A percentile compares a stretch with the other conserved stretches of the same genome.
Evolutionary conservation across 495 filamentous ascomycete genomes (phyloP).

Genomic region (Thermothielavioides terrestris): DNA sequence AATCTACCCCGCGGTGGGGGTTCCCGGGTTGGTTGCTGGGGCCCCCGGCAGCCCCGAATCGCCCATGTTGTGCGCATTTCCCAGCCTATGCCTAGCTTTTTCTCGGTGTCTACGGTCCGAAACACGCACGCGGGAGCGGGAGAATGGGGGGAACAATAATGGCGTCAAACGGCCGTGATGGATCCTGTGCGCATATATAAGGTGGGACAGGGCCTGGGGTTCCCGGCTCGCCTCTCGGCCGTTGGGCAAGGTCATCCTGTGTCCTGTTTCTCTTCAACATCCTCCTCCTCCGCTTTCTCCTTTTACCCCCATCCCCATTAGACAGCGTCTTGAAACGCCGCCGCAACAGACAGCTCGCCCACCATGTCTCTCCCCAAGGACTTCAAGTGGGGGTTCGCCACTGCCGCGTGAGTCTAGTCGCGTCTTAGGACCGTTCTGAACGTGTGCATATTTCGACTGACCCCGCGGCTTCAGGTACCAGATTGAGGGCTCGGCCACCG

Average conservation of each 20-base stretch:
- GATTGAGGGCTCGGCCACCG: conserved; percentile 59
- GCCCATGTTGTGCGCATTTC: conserved; percentile 7
- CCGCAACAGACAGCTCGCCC: conserved; percentile 2
- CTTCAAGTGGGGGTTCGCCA: conserved; percentile 79
- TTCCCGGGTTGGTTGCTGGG: background rate
- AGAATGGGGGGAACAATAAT: conserved; percentile 31
- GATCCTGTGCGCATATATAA: conserved; percentile 18
- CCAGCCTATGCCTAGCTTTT: conserved; percentile 31
- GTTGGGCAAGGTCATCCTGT: background rate
- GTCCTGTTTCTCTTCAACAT: too few species aligned
- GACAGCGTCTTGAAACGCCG: too few species aligned
- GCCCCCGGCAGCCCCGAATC: background rate
- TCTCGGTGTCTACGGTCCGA: conserved; percentile 44
- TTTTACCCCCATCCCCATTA: too few species aligned
- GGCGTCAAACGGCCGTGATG: conserved; percentile 19
- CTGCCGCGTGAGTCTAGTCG: conserved; percentile 51
- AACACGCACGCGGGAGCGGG: conserved; percentile 33
- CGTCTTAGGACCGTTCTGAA: too few species aligned
- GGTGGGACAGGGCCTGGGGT: background rate
- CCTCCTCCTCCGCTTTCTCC: too few species aligned
- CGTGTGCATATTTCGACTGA: too few species aligned
- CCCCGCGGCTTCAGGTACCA: conserved; percentile 66
- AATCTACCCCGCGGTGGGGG: conserved; percentile 6
- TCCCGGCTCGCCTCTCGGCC: background rate
- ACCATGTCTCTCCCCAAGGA: conserved; percentile 56